These are phyloP conservation scores for Aurantiochytrium sp. DNA, from an alignment of 108 stramenopile genomes.

Conservation along the genomic window DNA sequence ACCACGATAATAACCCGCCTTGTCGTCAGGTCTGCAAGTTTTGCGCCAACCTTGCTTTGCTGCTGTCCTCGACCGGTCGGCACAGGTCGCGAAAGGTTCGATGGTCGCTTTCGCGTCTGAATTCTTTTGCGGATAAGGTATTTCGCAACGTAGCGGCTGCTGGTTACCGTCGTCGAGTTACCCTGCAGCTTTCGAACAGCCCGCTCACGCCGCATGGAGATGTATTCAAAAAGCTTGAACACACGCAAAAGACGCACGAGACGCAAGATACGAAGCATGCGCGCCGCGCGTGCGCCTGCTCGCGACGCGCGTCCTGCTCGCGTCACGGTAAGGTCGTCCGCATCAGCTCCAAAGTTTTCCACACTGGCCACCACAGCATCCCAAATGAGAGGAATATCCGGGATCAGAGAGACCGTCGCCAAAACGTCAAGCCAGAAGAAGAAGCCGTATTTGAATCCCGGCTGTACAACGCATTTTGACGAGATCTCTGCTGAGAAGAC, in stretches of 20 bases:
- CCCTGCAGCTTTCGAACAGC: not conserved
- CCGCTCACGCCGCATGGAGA: not conserved
- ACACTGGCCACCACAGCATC: not conserved
- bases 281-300: constrained; percentile 20
- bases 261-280: constrained; percentile 30
- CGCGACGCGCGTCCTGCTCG: not conserved
- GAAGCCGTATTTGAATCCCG: not conserved
- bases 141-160: not conserved
- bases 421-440: constrained; percentile 28
- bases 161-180: not conserved
- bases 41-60: constrained; percentile 48
- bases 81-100: constrained; percentile 9
- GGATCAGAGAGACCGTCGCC: constrained; percentile 20
- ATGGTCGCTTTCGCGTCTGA: not conserved
- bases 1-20: constrained; percentile 26
- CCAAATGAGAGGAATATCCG: constrained; percentile 21
- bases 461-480: not conserved
- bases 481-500: not conserved
- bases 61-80: not conserved
- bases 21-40: constrained; percentile 45
- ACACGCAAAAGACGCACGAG: constrained; percentile 43
- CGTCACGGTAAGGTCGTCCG: not conserved
- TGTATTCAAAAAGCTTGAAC: constrained; percentile 40
- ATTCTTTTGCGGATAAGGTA: not conserved
- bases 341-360: not conserved